Base-by-base conservation (phyloP, 345 rosid genomes). In the Salix exigua region DNA sequence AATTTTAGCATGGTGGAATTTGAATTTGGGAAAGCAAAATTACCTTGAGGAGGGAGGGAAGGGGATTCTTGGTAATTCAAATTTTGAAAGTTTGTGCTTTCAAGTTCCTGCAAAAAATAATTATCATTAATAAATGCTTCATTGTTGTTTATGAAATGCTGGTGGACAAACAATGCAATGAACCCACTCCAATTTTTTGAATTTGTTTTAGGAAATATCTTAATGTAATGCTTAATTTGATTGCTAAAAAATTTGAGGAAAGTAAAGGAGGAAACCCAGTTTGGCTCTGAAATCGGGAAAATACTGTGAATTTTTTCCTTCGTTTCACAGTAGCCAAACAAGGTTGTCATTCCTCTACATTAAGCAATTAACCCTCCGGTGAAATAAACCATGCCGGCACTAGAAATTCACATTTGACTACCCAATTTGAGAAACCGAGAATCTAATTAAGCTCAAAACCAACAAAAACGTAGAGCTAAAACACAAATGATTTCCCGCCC, bases 71-170 rank as follows among this genome's bases (percentile, higher is more conserved):
- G 28, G 63, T 23, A 58, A 58, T 58, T 58, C 63, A 28, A 58
- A n/a, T 23, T 37, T 37, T n/a, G 46, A 26, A 18, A 42, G 48
- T 61, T 70, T 19, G 38, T 71, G 69, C 48, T 63, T 71, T 23
- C 31, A 63, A 62, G 3, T 63, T 31, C 75, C 80, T 77, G 80
- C 80, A 63, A 46, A 72, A 33, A 73, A 30, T 1, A 46, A 46
- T 37, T 61, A 65, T 13, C 11, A 74, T 42, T 30, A 28, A 48
- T 42, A 46, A 3, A 28, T n/a, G 7, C 58, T 31, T 12, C 1
- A 25, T 35, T 35, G 18, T 8, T 6, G 53, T 35, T 51, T 4
- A n/a, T 8, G 61, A 55, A 55, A 55, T 55, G 61, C 44, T 40
- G 12, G 3, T 40, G 44, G 44, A 40, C 61, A 55, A 55, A 16